Percentiles rank a stretch among this genome's conserved stretches.
phyloP scores from a whole-genome alignment of 176 grass and related monocot genomes.

The Metroxylon sagu region DNA sequence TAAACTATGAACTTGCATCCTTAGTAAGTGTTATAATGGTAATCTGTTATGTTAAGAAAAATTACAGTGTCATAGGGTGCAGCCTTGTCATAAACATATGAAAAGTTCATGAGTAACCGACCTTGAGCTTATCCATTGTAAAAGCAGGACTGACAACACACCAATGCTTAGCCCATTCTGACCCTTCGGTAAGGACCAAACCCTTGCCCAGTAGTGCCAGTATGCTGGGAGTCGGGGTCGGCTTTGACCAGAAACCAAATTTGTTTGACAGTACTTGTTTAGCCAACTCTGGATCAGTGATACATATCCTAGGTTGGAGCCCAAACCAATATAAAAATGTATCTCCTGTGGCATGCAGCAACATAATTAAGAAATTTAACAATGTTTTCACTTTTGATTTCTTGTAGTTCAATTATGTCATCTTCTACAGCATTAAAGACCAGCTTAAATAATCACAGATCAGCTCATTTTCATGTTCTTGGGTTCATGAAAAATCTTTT shows the following conservation, averaged over 20 bases:
- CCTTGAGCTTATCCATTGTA: conserved; percentile 63
- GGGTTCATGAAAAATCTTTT: too few relatives aligned
- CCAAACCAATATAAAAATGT: conserved; percentile 51
- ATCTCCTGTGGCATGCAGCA: conserved; percentile 8
- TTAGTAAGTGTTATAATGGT: too few relatives aligned
- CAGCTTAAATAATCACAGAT: too few relatives aligned
- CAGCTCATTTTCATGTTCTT: too few relatives aligned
- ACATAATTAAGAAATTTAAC: too few relatives aligned
- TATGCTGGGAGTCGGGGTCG: conserved; percentile 7
- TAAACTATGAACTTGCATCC: too few relatives aligned
- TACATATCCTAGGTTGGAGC: conserved; percentile 15
- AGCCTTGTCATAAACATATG: not conserved
- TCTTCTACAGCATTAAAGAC: too few relatives aligned
- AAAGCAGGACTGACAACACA: conserved; percentile 47
- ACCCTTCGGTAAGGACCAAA: conserved; percentile 31
- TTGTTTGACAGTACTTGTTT: conserved; percentile 35
- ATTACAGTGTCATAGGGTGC: too few relatives aligned
- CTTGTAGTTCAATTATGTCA: too few relatives aligned
- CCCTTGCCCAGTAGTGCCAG: conserved; percentile 38
- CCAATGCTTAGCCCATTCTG: conserved; percentile 55
- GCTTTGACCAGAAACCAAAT: conserved; percentile 28
- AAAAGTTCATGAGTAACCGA: not conserved
- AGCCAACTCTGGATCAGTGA: conserved; percentile 30
- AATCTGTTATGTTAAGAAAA: too few relatives aligned
- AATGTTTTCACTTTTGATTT: too few relatives aligned